Evolutionary conservation across 495 filamentous ascomycete species (phyloP), one percentile per base, ranked within the genome.

Genomic region (Aspergillus avenaceus): DNA sequence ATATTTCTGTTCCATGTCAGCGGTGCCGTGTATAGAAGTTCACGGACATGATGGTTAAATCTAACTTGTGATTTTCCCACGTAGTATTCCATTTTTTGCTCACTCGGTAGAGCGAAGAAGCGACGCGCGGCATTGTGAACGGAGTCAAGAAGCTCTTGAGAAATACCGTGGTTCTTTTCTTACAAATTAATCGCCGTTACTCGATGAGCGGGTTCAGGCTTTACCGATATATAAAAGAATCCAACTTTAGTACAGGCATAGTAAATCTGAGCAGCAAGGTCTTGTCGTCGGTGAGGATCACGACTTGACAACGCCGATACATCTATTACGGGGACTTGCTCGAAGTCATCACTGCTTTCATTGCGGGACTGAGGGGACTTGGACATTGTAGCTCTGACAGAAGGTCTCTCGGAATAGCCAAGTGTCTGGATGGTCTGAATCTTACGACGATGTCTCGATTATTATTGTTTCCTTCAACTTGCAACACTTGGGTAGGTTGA

Each of bases 161-260:
- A 54, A 16, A 83, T 67, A 2, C 70, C 67, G 51, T 70, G 63
- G 50, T 64, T 61, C 60, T 61, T 43, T 14, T 21, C 5, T 19
- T n/a, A 21, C 22, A 18, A 5, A 8, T 19, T 40, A 9, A 55
- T 62, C 60, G 14, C 64, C 67, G 36, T 19, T 36, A 12, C 11
- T 31, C n/a, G 1, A n/a, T 13, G 2, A 5, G 40, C 21, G 1
- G 0, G 12, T 40, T 19, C 19, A 12, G 37, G 4, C 22, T 27
- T 1, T 47, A 69, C 66, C 56, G 68, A 68, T 23, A 82, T 71
- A 25, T 80, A 78, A 56, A 84, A 82, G 61, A 84, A 84, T 0
- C 81, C 80, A 24, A 77, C 76, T 5, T 70, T 66, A 0, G 67
- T 67, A 47, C 78, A 82, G 2, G 78, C 78, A 36, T 73, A 65